Percentiles rank a stretch among this genome's conserved stretches.
These are phyloP conservation scores for Claviceps purpurea DNA, from an alignment of 2,329 filamentous ascomycete genomes.

Conservation along the genomic window DNA sequence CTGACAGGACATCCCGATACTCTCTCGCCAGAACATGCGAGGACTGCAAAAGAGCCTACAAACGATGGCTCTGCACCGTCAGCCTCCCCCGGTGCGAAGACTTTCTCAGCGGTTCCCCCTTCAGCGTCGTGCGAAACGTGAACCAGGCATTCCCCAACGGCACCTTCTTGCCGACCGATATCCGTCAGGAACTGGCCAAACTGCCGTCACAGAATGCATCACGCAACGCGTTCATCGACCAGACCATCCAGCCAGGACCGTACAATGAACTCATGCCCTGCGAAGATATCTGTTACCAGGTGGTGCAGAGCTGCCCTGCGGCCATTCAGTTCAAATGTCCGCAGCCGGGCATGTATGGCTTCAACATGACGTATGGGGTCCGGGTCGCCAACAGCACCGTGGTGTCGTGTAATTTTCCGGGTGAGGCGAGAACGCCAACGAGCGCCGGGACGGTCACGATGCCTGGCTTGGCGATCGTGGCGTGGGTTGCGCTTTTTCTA, in stretches of 20 bases:
- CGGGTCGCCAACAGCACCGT: conserved; percentile 11
- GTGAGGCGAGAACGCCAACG: conserved; percentile 20
- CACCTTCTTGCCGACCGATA: conserved; percentile 31
- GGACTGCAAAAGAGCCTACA: conserved; percentile 72
- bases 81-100: conserved; percentile 87
- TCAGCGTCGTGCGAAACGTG: conserved; percentile 50
- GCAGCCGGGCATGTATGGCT: conserved; percentile 18
- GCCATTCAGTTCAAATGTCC: conserved; percentile 67
- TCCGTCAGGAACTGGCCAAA: conserved; percentile 11
- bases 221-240: conserved; percentile 62
- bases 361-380: conserved; percentile 22
- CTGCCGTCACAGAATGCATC: conserved; percentile 30
- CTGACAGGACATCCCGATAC: conserved; percentile 58
- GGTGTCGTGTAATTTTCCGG: conserved; percentile 26
- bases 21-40: conserved; percentile 65
- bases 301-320: conserved; percentile 76
- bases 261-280: conserved; percentile 92
- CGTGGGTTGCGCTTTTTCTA: background rate
- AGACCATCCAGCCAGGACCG: conserved; percentile 61
- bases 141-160: conserved; percentile 58
- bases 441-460: conserved; percentile 8
- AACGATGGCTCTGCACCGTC: conserved; percentile 88
- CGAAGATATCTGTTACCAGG: conserved; percentile 70
- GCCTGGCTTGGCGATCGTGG: conserved; percentile 8
- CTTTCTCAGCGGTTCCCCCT: conserved; percentile 42